A percentile compares a stretch with the other conserved stretches of the same genome.
Conservation (phyloP, 257 asterid genomes). For the Petrea volubilis region DNA sequence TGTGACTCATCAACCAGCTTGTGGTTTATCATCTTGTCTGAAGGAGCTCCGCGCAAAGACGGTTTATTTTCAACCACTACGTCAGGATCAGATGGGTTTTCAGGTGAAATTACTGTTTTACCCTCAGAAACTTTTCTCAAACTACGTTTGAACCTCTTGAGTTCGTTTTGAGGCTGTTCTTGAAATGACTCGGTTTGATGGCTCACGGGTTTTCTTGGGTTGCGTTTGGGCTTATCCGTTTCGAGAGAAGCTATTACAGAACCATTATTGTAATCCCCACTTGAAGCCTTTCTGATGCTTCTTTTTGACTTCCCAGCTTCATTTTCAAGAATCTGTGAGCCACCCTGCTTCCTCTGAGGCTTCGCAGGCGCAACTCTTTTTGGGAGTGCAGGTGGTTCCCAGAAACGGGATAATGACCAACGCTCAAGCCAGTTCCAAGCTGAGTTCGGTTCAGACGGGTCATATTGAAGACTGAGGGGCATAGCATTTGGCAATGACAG, state of each 20-base stretch:
- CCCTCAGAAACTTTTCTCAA: constrained; percentile 41
- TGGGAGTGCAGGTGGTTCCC: constrained; percentile 51
- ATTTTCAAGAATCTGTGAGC: constrained; percentile 26
- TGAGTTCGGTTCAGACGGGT: constrained; percentile 51
- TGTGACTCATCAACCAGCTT: constrained; percentile 26
- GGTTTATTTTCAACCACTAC: constrained; percentile 25
- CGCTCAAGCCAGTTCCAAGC: constrained; percentile 71
- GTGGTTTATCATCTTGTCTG: constrained; percentile 14
- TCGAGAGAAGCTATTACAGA: constrained; percentile 36
- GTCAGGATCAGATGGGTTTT: constrained; percentile 14
- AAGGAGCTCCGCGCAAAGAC: constrained; percentile 18
- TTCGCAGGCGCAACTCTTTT: constrained; percentile 32
- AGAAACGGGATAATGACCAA: constrained; percentile 57
- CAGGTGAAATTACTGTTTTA: constrained; percentile 18
- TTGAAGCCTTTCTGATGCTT: constrained; percentile 40
- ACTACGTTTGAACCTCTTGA: constrained; percentile 41
- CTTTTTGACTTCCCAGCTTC: constrained; percentile 55
- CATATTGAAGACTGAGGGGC: constrained; percentile 68
- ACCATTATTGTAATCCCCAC: constrained; percentile 38
- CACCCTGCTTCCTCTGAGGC: constrained; percentile 41
- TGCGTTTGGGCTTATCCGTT: constrained; percentile 42
- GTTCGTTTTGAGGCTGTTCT: constrained; percentile 50
- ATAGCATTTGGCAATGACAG: constrained; percentile 52
- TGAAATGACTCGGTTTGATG: constrained; percentile 44
- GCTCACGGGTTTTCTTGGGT: constrained; percentile 33